These are phyloP conservation scores for Microascus cirrosus DNA, from an alignment of 2,329 filamentous ascomycete species.

Conservation along the genomic window DNA sequence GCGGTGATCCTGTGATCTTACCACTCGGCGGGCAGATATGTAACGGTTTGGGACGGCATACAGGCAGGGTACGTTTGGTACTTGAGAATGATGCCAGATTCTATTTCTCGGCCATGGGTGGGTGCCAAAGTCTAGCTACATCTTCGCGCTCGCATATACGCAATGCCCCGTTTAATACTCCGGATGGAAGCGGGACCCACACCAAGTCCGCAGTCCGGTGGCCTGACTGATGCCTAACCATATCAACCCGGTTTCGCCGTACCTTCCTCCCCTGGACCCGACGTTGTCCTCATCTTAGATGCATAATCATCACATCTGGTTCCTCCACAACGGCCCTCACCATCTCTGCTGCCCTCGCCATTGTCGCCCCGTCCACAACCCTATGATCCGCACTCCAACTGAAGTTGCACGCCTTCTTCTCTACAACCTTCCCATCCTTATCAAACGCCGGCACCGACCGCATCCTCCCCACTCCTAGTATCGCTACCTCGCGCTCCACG, in stretches of 20 bases:
- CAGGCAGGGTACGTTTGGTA: not conserved
- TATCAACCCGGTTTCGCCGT: not conserved
- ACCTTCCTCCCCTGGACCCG: not conserved
- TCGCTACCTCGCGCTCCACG: conserved; percentile 81
- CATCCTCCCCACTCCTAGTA: conserved; percentile 77
- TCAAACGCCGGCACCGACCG: conserved; percentile 72
- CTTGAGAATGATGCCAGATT: too few species aligned
- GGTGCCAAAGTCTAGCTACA: too few species aligned
- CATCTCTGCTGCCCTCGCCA: conserved; percentile 79
- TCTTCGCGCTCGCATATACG: too few species aligned
- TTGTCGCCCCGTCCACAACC: conserved; percentile 87
- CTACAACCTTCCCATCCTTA: conserved; percentile 47
- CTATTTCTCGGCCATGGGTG: too few species aligned
- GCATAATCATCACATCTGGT: conserved; percentile 77
- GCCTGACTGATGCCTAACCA: not conserved
- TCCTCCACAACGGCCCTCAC: conserved; percentile 72
- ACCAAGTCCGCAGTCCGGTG: too few species aligned
- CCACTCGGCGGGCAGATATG: not conserved
- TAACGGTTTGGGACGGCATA: not conserved
- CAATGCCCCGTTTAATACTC: too few species aligned
- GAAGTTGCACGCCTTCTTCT: conserved; percentile 74
- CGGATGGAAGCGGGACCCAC: too few species aligned
- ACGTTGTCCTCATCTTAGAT: conserved; percentile 46
- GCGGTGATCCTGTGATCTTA: not conserved
- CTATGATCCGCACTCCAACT: conserved; percentile 96